Evolutionary conservation across 208 protist species (phyloP), one percentile per base, ranked within the genome.

Genomic region (Leishmania braziliensis): DNA sequence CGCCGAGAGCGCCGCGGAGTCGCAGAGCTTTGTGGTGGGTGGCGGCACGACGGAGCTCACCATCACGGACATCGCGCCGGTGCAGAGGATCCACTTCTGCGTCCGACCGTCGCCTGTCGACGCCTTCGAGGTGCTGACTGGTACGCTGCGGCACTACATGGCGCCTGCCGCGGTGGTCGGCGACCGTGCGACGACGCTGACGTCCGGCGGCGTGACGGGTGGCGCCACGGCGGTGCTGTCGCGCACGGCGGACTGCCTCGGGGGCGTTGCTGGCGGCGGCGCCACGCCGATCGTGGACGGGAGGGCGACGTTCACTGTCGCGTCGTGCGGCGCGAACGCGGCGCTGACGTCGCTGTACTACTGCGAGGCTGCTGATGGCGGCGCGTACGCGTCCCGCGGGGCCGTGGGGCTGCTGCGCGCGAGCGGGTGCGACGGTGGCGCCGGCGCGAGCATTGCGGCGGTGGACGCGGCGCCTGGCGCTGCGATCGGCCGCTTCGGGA

Each of bases 81-180:
- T 9, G 5, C 16, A 80, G 69, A 26, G 80, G 8, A 66, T 89
- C 46, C 66, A 79, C 58, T 89, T 90, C 65, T 90, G 86, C 80
- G 63, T 90, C 5, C 66, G 69, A 26, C 66, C 82, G 3, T 71
- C 72, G n/a, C 6, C 62, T 3, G 76, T 81, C 12, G 79, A 83
- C 75, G 78, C 80, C 74, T 84, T 90, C 66, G 62, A 83, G 51
- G 84, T 84, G 65, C 75, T 84, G 81, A 68, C 56, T 3, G 65
- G 65, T 5, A 80, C 77, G 62, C 80, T 95, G 77, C 71, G 77
- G n/a, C 72, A 83, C 51, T 95, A 95, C 86, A 91, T 93, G 88
- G 81, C 88, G 50, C 91, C 91, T 16, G 82, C 88, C 0, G 84
- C 83, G 16, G 87, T 95, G 75, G 77, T 95, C 56, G 77, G 87